Evolutionary conservation across 2,329 filamentous ascomycete species (phyloP).

Genomic region (Penicillium brasilianum): DNA sequence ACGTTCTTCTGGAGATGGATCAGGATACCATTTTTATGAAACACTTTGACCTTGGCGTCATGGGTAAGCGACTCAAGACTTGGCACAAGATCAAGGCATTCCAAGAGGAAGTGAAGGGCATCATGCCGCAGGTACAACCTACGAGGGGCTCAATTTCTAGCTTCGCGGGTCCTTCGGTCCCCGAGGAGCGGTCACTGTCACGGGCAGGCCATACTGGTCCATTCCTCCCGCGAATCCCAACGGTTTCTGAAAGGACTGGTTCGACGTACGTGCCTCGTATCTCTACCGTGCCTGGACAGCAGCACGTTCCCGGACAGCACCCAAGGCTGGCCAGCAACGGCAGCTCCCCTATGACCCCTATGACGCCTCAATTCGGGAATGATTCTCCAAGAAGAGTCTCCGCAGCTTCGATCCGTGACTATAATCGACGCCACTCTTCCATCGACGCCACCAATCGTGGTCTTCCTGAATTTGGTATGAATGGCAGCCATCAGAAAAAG

Average conservation of each 20-base stretch:
- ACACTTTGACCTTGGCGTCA: slow-evolving; percentile 89
- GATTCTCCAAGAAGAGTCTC: slow-evolving; percentile 65
- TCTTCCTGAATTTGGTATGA: slow-evolving; percentile 35
- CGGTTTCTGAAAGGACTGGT: slow-evolving; percentile 42
- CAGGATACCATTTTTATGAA: slow-evolving; percentile 95
- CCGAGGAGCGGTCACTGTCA: slow-evolving; percentile 53
- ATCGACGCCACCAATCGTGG: slow-evolving; percentile 67
- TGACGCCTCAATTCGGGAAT: slow-evolving; percentile 48
- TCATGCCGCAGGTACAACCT: slow-evolving; percentile 48
- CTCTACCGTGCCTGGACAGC: slow-evolving; percentile 33
- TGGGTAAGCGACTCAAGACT: slow-evolving; percentile 85
- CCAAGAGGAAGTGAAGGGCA: slow-evolving; percentile 79
- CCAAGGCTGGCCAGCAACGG: slow-evolving; percentile 42
- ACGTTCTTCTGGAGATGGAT: slow-evolving; percentile 92
- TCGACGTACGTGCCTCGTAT: slow-evolving; percentile 33
- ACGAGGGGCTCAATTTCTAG: slow-evolving; percentile 43
- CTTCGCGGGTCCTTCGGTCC: slow-evolving; percentile 45
- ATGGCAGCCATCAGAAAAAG: slow-evolving; percentile 58
- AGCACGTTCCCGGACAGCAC: slow-evolving; percentile 33
- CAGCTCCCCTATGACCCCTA: slow-evolving; percentile 52
- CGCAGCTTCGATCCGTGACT: slow-evolving; percentile 78
- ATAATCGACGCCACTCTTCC: slow-evolving; percentile 87
- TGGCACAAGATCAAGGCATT: slow-evolving; percentile 96
- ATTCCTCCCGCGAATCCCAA: slow-evolving; percentile 52
- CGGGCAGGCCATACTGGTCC: slow-evolving; percentile 45